Conservation (phyloP, 2,329 filamentous ascomycete genomes). For the Diaporthe sp. region DNA sequence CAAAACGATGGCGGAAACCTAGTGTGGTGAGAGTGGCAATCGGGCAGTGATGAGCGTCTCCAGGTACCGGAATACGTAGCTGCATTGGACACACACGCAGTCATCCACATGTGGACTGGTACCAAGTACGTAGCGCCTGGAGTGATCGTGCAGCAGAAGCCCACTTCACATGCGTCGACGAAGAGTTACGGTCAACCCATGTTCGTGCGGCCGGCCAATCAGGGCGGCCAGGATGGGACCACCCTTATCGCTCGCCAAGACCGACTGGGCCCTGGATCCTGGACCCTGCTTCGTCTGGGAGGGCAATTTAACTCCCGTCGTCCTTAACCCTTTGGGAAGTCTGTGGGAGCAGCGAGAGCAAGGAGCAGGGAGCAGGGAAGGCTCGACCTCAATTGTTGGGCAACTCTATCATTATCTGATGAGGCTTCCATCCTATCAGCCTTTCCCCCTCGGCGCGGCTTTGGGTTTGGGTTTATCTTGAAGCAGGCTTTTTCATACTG, state of each 20-base stretch:
- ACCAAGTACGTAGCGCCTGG: neutral
- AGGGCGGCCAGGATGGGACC: constrained; percentile 6
- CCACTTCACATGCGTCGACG: constrained; percentile 34
- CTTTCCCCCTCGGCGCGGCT: neutral
- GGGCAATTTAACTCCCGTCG: constrained; percentile 31
- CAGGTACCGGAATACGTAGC: constrained; percentile 2
- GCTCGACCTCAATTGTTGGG: constrained; percentile 29
- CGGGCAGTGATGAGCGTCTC: constrained; percentile 21
- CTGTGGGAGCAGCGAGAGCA: neutral
- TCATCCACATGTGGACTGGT: neutral
- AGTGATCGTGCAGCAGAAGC: constrained; percentile 23
- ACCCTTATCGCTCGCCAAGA: constrained; percentile 31
- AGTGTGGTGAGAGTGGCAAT: constrained; percentile 25
- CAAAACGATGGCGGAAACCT: constrained; percentile 30
- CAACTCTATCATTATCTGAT: constrained; percentile 28
- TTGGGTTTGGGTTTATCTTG: constrained; percentile 17
- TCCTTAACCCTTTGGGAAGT: neutral
- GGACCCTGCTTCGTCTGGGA: constrained; percentile 25
- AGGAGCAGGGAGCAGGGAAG: constrained; percentile 13
- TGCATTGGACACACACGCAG: neutral
- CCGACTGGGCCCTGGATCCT: constrained; percentile 25
- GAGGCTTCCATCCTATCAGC: constrained; percentile 18
- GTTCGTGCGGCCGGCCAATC: constrained; percentile 12
- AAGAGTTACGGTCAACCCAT: constrained; percentile 34
- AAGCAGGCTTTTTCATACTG: neutral